phyloP scores from a whole-genome alignment of 345 rosid genomes.

The Aquilaria malaccensis region DNA sequence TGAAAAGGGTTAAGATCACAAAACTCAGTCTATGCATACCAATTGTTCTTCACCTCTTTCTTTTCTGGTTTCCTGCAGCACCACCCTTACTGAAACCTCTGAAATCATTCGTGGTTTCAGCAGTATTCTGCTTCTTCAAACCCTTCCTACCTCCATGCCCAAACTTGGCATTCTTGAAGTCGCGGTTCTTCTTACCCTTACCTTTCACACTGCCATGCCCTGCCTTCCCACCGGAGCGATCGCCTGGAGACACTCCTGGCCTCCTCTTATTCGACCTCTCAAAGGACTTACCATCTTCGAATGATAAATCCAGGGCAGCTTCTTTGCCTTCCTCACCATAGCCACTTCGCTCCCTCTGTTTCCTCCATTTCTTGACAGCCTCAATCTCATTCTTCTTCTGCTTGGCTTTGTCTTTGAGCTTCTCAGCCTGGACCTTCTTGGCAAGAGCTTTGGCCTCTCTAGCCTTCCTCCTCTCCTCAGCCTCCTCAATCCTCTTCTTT shows the following conservation, averaged over 20 bases:
- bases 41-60: slow-evolving; percentile 34
- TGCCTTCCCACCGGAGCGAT: slow-evolving; percentile 42
- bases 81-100: slow-evolving; percentile 28
- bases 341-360: slow-evolving; percentile 84
- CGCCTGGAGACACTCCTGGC: slow-evolving; percentile 47
- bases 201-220: slow-evolving; percentile 14
- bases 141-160: slow-evolving; percentile 67
- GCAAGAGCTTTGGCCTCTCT: slow-evolving; percentile 71
- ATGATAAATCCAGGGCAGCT: slow-evolving; percentile 44
- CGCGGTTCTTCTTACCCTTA: slow-evolving; percentile 28
- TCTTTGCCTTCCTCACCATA: slow-evolving; percentile 45
- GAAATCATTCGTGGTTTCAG: slow-evolving; percentile 39
- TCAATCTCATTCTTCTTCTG: slow-evolving; percentile 73
- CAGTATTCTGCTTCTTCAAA: slow-evolving; percentile 58
- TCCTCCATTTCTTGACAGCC: slow-evolving; percentile 79
- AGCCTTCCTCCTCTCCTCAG: slow-evolving; percentile 87
- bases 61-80: slow-evolving; percentile 42
- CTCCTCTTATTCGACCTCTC: slow-evolving; percentile 61
- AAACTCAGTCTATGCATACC: background rate
- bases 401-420: slow-evolving; percentile 62
- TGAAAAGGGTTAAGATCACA: background rate
- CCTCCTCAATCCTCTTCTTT: slow-evolving; percentile 67
- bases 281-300: slow-evolving; percentile 54
- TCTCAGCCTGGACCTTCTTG: slow-evolving; percentile 79
- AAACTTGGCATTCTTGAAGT: slow-evolving; percentile 42